Evolutionary conservation across 2,329 filamentous ascomycete species (phyloP).

Genomic region (Coniella lustricola): DNA sequence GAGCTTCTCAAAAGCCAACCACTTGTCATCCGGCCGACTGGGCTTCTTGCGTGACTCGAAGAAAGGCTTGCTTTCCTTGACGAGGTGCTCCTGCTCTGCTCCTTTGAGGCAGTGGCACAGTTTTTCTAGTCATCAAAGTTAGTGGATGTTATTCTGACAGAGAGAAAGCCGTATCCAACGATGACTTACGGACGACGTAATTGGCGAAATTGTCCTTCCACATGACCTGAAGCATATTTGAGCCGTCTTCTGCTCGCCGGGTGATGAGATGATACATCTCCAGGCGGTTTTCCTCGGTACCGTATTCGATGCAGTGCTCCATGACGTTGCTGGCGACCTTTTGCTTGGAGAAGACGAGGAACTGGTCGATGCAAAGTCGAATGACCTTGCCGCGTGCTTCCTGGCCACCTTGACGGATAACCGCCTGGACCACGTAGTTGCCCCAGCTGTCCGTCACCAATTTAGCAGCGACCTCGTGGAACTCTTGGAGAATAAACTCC

Average conservation of each 20-base stretch:
- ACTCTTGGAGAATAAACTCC: constrained; percentile 65
- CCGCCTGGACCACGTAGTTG: constrained; percentile 93
- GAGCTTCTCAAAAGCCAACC: constrained; percentile 54
- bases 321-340: constrained; percentile 98
- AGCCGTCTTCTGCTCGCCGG: constrained; percentile 51
- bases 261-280: constrained; percentile 61
- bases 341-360: constrained; percentile 78
- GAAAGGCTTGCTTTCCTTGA: constrained; percentile 57
- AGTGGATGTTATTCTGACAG: background rate
- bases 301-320: constrained; percentile 78
- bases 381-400: constrained; percentile 71
- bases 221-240: constrained; percentile 63
- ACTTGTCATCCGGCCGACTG: constrained; percentile 50
- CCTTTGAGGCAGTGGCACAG: constrained; percentile 59
- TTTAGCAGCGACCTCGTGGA: constrained; percentile 63
- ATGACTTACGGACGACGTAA: constrained; percentile 84
- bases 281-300: constrained; percentile 60
- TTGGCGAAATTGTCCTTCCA: constrained; percentile 93
- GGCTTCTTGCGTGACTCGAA: constrained; percentile 56
- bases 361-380: constrained; percentile 60
- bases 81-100: constrained; percentile 50
- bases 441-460: constrained; percentile 85
- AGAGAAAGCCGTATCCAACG: background rate
- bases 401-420: constrained; percentile 70
- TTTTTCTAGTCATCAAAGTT: constrained; percentile 55